Evolutionary conservation across 1,284 basidiomycete species (phyloP).

Genomic region (Moesziomyces antarcticus): DNA sequence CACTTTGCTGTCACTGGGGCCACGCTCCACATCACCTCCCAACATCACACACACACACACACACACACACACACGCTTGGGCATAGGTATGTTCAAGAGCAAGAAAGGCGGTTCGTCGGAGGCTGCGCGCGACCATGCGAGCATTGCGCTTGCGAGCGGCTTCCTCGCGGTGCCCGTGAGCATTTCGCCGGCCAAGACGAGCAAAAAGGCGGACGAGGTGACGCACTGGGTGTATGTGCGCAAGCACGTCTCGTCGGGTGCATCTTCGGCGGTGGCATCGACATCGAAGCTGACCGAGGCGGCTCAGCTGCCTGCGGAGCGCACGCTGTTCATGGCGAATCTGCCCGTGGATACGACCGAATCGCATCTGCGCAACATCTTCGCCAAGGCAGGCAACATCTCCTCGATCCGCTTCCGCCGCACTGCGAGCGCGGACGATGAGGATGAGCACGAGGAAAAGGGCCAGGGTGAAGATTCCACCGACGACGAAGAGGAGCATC

Average conservation of each 20-base stretch:
- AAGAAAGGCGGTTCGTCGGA: not conserved
- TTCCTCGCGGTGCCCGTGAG: slow-evolving; percentile 34
- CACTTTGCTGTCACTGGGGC: too few relatives aligned
- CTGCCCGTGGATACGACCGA: slow-evolving; percentile 60
- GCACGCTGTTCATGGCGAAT: slow-evolving; percentile 65
- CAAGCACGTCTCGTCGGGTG: slow-evolving; percentile 13
- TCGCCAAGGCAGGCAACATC: slow-evolving; percentile 55
- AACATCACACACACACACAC: too few relatives aligned
- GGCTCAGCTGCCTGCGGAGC: slow-evolving; percentile 23
- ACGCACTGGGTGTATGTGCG: slow-evolving; percentile 42
- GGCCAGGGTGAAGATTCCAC: slow-evolving; percentile 26
- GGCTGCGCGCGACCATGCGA: not conserved
- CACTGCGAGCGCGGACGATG: slow-evolving; percentile 19
- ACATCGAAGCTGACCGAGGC: slow-evolving; percentile 10
- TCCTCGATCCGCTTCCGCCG: slow-evolving; percentile 40
- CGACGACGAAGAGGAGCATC: slow-evolving; percentile 16
- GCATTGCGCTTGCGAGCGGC: slow-evolving; percentile 21
- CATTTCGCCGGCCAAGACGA: slow-evolving; percentile 1
- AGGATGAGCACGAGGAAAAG: slow-evolving; percentile 39
- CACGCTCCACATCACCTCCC: too few relatives aligned
- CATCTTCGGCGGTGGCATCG: slow-evolving; percentile 1
- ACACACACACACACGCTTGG: not conserved
- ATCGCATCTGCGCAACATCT: slow-evolving; percentile 49
- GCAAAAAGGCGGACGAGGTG: slow-evolving; percentile 1
- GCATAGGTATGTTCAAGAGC: slow-evolving; percentile 11